phyloP scores from a whole-genome alignment of 225 moss, liverwort and hornwort genomes.

The Anthoceros angustus region DNA sequence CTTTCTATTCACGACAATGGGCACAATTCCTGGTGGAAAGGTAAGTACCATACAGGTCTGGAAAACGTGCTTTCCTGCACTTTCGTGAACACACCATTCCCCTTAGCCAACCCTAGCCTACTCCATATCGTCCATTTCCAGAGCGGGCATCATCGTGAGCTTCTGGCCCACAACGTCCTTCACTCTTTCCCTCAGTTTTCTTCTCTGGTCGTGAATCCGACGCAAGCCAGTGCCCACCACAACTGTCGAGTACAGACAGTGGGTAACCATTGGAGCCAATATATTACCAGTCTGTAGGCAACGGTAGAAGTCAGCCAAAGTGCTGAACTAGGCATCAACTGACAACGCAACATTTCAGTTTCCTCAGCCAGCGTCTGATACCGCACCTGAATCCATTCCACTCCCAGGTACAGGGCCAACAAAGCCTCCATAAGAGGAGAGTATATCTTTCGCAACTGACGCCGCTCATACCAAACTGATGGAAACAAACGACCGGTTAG shows the following conservation, averaged over 20 bases:
- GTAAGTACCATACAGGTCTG: no score
- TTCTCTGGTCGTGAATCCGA: slow-evolving; percentile 59
- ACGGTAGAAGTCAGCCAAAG: not conserved
- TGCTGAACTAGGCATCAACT: not conserved
- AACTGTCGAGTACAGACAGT: slow-evolving; percentile 64
- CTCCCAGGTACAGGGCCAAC: slow-evolving; percentile 69
- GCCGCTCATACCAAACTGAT: slow-evolving; percentile 73
- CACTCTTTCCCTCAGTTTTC: slow-evolving; percentile 70
- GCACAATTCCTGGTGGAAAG: no score
- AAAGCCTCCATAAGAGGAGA: slow-evolving; percentile 77
- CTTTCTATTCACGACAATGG: no score
- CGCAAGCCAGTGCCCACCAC: slow-evolving; percentile 77
- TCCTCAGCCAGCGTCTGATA: not conserved
- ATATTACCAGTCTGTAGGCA: slow-evolving; percentile 62
- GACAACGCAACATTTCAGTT: no score
- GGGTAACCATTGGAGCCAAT: slow-evolving; percentile 82
- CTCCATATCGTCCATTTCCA: not conserved
- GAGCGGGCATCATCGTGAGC: not conserved
- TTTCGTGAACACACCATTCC: not conserved
- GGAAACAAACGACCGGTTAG: not conserved
- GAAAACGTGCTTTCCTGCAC: not conserved
- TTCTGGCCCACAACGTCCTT: slow-evolving; percentile 32
- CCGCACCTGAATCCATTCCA: slow-evolving; percentile 75
- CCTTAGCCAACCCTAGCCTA: not conserved
- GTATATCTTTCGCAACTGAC: slow-evolving; percentile 81